Percentiles rank a stretch among this genome's conserved stretches.
phyloP scores from a whole-genome alignment of 2,329 filamentous ascomycete species.

The Aspergillus sp. region DNA sequence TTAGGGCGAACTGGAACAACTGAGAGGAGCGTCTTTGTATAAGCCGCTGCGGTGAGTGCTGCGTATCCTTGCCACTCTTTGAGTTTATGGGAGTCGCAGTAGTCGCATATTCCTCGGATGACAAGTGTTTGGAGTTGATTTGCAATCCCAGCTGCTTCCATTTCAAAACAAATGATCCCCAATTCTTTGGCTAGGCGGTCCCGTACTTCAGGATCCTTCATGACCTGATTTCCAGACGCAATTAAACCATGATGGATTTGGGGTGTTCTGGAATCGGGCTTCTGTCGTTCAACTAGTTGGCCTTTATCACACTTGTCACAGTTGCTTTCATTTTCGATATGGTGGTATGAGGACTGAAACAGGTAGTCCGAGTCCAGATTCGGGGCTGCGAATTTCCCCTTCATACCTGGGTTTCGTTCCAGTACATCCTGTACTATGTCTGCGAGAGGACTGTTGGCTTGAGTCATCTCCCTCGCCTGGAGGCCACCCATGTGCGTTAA shows the following conservation, averaged over 20 bases:
- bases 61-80: background rate
- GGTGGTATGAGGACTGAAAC: background rate
- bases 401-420: background rate
- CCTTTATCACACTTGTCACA: slow-evolving; percentile 1
- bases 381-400: background rate
- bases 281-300: background rate
- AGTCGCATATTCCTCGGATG: slow-evolving; percentile 18
- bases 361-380: background rate
- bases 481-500: background rate
- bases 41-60: background rate
- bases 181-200: background rate
- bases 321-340: no score
- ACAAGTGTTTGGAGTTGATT: slow-evolving; percentile 13
- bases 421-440: background rate
- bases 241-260: slow-evolving; percentile 5
- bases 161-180: slow-evolving; percentile 8
- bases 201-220: slow-evolving; percentile 5
- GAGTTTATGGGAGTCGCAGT: slow-evolving; percentile 14
- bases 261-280: background rate
- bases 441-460: background rate
- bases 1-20: no score
- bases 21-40: background rate
- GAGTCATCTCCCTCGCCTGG: background rate
- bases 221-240: slow-evolving; percentile 11
- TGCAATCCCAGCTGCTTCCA: slow-evolving; percentile 16